A percentile compares a stretch with the other conserved stretches of the same genome.
phyloP scores from a whole-genome alignment of 305 asterid species.

The Andrographis paniculata region DNA sequence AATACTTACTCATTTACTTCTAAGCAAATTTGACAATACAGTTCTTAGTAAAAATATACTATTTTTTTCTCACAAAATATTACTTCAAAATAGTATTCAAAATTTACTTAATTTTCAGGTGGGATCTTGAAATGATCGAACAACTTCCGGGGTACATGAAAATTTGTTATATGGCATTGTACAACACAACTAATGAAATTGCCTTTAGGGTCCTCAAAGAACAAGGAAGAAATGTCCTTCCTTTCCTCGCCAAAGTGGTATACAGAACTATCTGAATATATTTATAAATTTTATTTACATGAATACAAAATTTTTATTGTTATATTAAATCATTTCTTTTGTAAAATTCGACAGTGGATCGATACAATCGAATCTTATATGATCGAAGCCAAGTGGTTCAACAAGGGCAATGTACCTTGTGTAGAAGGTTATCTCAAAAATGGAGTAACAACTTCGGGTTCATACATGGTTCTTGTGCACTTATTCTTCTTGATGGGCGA shows the following conservation, averaged over 20 bases:
- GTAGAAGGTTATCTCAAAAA: slow-evolving; percentile 56
- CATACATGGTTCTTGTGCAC: slow-evolving; percentile 59
- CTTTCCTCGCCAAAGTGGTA: slow-evolving; percentile 26
- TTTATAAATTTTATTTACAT: too few species aligned
- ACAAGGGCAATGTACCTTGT: slow-evolving; percentile 38
- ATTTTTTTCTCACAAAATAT: too few species aligned
- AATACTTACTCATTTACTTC: too few species aligned
- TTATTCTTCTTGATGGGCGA: slow-evolving; percentile 56
- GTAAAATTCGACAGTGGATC: slow-evolving; percentile 52
- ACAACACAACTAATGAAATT: slow-evolving; percentile 58
- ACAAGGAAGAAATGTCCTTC: slow-evolving; percentile 46
- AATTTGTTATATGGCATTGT: slow-evolving; percentile 63
- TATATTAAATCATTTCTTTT: too few species aligned
- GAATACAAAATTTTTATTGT: too few species aligned
- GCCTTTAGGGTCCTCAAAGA: slow-evolving; percentile 56
- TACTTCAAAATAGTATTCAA: too few species aligned
- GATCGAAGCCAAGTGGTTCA: slow-evolving; percentile 63
- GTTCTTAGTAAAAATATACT: too few species aligned
- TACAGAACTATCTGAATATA: too few species aligned
- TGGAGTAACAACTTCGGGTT: slow-evolving; percentile 55
- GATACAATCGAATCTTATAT: slow-evolving; percentile 60
- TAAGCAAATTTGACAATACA: too few species aligned
- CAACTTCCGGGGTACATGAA: slow-evolving; percentile 64
- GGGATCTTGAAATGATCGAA: slow-evolving; percentile 66
- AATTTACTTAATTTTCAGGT: slow-evolving; percentile 22